Conservation (phyloP, 2,329 filamentous ascomycete genomes). For the Cytospora schulzeri region DNA sequence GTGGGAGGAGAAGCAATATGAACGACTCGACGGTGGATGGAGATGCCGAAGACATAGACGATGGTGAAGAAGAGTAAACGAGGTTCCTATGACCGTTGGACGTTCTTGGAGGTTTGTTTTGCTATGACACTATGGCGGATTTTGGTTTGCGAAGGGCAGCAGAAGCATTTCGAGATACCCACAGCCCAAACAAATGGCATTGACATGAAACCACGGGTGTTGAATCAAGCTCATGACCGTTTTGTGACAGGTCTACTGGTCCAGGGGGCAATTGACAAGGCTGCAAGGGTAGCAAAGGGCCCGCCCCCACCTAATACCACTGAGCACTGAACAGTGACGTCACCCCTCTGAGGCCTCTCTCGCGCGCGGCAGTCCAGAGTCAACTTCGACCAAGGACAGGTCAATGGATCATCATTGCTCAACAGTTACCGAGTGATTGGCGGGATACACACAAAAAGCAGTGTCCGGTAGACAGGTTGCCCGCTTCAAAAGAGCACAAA, state of each 20-base stretch:
- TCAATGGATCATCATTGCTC: neutral
- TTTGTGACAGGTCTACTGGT: neutral
- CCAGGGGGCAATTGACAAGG: too few relatives aligned
- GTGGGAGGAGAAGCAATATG: conserved; percentile 38
- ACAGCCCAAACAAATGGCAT: conserved; percentile 16
- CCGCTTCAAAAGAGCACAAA: conserved; percentile 7
- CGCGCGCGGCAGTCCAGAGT: neutral
- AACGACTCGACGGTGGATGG: conserved; percentile 39
- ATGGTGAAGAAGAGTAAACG: conserved; percentile 29
- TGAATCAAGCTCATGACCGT: neutral
- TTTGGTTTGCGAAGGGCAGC: conserved; percentile 2
- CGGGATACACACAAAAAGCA: neutral
- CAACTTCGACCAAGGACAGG: neutral
- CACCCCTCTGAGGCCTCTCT: conserved; percentile 16
- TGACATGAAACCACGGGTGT: conserved; percentile 11
- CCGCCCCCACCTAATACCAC: conserved; percentile 1
- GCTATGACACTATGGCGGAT: neutral
- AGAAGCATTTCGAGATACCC: conserved; percentile 25
- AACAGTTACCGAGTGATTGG: neutral
- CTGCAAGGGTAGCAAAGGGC: too few relatives aligned
- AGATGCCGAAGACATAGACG: conserved; percentile 32
- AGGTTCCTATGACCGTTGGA: neutral
- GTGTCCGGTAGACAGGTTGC: conserved; percentile 3
- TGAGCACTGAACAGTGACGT: conserved; percentile 16
- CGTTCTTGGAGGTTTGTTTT: neutral